Evolutionary conservation across 148 eudicot genomes (phyloP).

Genomic region (Rhododendron williamsianum): DNA sequence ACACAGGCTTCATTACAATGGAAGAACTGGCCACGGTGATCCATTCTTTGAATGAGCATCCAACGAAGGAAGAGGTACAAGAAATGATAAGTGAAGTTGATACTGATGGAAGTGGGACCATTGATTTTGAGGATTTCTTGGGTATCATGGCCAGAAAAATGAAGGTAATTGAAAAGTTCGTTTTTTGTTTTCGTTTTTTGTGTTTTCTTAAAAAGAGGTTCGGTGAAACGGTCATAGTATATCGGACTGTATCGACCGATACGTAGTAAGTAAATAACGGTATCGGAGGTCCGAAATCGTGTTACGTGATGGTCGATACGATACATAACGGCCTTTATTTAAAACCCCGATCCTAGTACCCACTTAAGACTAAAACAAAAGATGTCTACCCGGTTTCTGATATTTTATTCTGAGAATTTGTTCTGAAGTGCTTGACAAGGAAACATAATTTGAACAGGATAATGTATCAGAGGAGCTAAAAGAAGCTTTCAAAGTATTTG

Average conservation of each 20-base stretch:
- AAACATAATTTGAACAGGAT: slow-evolving; percentile 19
- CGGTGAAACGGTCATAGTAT: background rate
- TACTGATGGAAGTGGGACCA: slow-evolving; percentile 27
- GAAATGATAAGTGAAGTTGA: slow-evolving; percentile 36
- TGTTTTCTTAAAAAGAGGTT: background rate
- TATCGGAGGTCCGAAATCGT: background rate
- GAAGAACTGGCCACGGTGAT: slow-evolving; percentile 35
- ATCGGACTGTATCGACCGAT: background rate
- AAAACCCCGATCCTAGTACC: too few species aligned
- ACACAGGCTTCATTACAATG: slow-evolving; percentile 29
- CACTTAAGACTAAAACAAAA: background rate
- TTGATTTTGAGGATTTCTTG: slow-evolving; percentile 35
- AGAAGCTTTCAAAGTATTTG: slow-evolving; percentile 57
- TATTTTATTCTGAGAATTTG: background rate
- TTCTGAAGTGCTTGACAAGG: background rate
- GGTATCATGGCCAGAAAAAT: slow-evolving; percentile 31
- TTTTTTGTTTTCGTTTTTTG: background rate
- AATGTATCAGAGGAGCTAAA: slow-evolving; percentile 34
- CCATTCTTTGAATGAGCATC: slow-evolving; percentile 31
- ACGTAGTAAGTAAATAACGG: too few species aligned
- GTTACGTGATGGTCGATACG: too few species aligned
- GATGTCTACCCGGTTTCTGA: background rate
- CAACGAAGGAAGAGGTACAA: slow-evolving; percentile 35
- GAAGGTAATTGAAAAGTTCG: slow-evolving; percentile 26
- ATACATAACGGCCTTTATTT: too few species aligned